Evolutionary conservation across 495 filamentous ascomycete genomes (phyloP), one percentile per base, ranked within the genome.

Genomic region (Penicillium turbatum): DNA sequence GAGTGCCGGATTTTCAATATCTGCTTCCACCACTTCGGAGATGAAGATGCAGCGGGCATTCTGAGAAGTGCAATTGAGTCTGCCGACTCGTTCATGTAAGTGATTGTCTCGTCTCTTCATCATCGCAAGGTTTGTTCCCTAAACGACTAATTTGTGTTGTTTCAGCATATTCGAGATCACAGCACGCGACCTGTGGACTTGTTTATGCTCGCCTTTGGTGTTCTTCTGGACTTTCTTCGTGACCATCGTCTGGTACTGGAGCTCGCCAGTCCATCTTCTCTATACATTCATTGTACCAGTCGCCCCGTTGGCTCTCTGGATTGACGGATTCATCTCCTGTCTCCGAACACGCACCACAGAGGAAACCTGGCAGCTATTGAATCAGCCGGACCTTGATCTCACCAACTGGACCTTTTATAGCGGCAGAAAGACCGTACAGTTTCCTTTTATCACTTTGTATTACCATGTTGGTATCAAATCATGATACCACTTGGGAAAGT

Each of bases 21-120:
- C 10, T 81, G 85, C 5, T 91, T 89, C 64, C 87, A 91, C 60
- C 87, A 91, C 69, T 89, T 91, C 57, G 78, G 82, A 48, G 82
- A 91, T 57, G 65, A 66, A 13, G 57, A 81, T 24, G 87, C 86
- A 6, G 59, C 55, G 29, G 67, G 67, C 3, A 82, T 89, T 11
- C 64, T 91, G 35, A 67, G 72, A 35, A 84, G 84, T 58, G 84
- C 85, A 0, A 61, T 89, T 2, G 71, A 82, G 54, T 85, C 77
- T 1, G 75, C 79, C 24, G 82, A 86, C 55, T 83, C 81, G 10
- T 86, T 89, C 57, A 84, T 81, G 72, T 82, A 56, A 64, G 66
- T 4, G 21, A 4, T n/a, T n/a, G n/a, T n/a, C n/a, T n/a, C 59
- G 17, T 11, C 41, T 32, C 10, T 17, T 13, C 19, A 39, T 30